Base-by-base conservation (phyloP, 345 rosid genomes). In the Gossypium bickii region DNA sequence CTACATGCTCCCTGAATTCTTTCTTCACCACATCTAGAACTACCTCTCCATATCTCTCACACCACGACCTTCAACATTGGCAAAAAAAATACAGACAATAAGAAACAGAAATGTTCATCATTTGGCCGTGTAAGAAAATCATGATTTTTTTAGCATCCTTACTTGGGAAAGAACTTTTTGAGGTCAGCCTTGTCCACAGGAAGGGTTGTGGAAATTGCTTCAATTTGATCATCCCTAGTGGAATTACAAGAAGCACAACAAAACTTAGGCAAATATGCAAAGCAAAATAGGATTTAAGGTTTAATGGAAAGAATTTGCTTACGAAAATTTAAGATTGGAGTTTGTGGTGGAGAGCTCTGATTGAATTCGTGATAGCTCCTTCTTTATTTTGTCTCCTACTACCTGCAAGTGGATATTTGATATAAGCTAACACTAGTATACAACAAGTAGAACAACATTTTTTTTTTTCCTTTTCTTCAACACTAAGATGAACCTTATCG, bases 191-290 rank as follows among this genome's bases (percentile, higher is more conserved):
- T 90, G 70, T 90, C 96, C 53, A 86, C 92, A 0, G 96, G 93
- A 72, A 89, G 93, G 76, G 80, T 90, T 65, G 96, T 89, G 74
- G 96, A 90, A 72, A 90, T 89, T 47, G 88, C 96, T 83, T 90
- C 96, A 56, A 90, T 86, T 79, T 89, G 90, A 16, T 90, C 93
- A 78, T 84, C 79, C 77, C 96, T 90, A 77, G 57, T 27, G 34
- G 67, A 80, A 78, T 24, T 77, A 63, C 73, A 62, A 12, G 47
- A 71, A 38, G 45, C 15, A 58, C n/a, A 57, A 57, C 15, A 57
- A 43, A 74, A 34, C 53, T 27, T 16, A 72, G 12, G 58, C 55
- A 61, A 67, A 38, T 27, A 16, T 24, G 43, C 4, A 20, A 12
- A 44, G 41, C 41, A 5, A 34, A 5, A 34, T 34, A 34, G 41